These are phyloP conservation scores for Aureobasidium melanogenum DNA, from an alignment of 2,329 filamentous ascomycete genomes.

Conservation along the genomic window DNA sequence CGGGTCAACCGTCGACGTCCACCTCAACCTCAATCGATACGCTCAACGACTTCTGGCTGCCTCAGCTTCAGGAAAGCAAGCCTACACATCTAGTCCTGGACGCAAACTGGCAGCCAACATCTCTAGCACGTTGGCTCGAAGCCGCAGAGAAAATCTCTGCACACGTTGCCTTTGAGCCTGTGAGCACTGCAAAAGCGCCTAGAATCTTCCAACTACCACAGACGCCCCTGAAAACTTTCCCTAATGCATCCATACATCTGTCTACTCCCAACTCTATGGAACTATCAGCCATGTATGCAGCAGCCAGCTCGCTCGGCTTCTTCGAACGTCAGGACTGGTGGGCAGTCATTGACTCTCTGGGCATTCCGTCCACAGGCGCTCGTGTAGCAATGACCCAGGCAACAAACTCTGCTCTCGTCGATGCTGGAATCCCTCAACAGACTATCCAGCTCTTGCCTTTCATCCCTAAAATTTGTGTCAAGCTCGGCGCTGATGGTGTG, in stretches of 20 bases:
- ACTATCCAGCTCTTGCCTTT: conserved; percentile 78
- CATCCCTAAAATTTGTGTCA: conserved; percentile 75
- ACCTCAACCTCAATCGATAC: conserved; percentile 37
- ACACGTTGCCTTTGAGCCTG: conserved; percentile 75
- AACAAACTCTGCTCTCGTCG: conserved; percentile 59
- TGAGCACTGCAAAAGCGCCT: conserved; percentile 70
- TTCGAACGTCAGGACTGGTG: conserved; percentile 72
- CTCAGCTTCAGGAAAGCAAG: conserved; percentile 45
- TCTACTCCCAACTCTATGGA: conserved; percentile 79
- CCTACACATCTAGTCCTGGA: conserved; percentile 80
- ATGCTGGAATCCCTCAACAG: conserved; percentile 75
- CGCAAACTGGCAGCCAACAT: conserved; percentile 67
- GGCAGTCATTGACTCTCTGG: conserved; percentile 66
- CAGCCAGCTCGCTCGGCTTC: conserved; percentile 57
- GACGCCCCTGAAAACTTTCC: conserved; percentile 41
- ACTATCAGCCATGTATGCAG: conserved; percentile 65
- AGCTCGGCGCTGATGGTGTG: conserved; percentile 68
- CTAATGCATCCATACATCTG: conserved; percentile 57
- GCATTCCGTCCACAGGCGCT: conserved; percentile 60
- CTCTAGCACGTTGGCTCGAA: conserved; percentile 60
- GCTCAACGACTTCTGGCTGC: conserved; percentile 52
- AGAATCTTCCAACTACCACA: conserved; percentile 50
- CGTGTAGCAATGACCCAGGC: conserved; percentile 62
- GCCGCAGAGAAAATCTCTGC: conserved; percentile 48
- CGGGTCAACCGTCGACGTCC: neutral